These are phyloP conservation scores for Coprinopsis cinerea DNA, from an alignment of 768 basidiomycete genomes.

Conservation along the genomic window DNA sequence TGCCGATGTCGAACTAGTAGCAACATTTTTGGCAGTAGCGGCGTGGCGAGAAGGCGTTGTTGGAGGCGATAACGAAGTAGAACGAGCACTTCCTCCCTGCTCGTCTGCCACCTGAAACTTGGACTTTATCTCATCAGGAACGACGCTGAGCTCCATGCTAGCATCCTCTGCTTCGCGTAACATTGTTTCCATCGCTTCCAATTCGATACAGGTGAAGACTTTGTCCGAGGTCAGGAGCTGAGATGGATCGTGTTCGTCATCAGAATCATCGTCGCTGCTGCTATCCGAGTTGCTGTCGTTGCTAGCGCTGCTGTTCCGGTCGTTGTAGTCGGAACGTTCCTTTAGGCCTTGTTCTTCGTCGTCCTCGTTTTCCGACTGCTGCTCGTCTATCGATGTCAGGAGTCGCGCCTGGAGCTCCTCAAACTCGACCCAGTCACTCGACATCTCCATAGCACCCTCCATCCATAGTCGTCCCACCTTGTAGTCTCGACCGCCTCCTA, in stretches of 20 bases:
- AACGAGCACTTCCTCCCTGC: neutral
- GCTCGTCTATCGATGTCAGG: conserved; percentile 15
- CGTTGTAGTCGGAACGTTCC: too few relatives aligned
- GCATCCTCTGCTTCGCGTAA: neutral
- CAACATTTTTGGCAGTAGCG: neutral
- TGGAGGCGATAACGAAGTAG: neutral
- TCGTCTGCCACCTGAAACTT: neutral
- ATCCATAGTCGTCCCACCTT: conserved; percentile 7
- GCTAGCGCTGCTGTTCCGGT: too few relatives aligned
- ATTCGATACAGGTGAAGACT: neutral
- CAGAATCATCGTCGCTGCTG: neutral
- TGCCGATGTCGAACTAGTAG: neutral
- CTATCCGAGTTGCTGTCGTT: too few relatives aligned
- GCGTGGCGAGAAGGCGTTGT: neutral
- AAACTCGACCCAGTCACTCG: conserved; percentile 27
- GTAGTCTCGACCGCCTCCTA: neutral
- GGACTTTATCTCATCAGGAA: neutral
- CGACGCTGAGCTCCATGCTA: neutral
- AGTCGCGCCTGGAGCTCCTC: conserved; percentile 27
- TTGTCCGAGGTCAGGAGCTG: neutral
- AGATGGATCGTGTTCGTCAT: neutral
- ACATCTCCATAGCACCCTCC: conserved; percentile 29
- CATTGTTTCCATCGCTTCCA: neutral
- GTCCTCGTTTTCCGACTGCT: neutral
- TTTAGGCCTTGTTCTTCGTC: too few relatives aligned